phyloP scores from a whole-genome alignment of 2,329 filamentous ascomycete species.

The Bipolaris gigantea region DNA sequence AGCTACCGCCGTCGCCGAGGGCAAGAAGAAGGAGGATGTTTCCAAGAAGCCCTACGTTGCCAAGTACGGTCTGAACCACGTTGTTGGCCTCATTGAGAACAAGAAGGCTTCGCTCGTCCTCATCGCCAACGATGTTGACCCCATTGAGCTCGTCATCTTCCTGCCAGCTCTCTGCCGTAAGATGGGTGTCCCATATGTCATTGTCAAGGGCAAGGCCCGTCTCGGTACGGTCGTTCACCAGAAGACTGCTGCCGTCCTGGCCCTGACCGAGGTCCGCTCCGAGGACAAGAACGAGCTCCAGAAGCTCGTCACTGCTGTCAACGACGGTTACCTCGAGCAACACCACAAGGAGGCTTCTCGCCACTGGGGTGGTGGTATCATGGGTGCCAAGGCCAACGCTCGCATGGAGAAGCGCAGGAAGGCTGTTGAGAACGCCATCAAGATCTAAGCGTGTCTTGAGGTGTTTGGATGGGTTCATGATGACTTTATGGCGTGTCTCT shows the following conservation, averaged over 20 bases:
- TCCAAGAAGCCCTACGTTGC: constrained; percentile 99
- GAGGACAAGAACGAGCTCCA: constrained; percentile 98
- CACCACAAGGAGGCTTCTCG: constrained; percentile 89
- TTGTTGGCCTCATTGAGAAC: constrained; percentile 66
- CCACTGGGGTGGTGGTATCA: constrained; percentile 99
- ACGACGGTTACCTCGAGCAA: constrained; percentile 89
- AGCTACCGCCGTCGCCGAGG: constrained; percentile 95
- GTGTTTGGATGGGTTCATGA: constrained; percentile 31
- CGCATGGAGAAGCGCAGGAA: constrained; percentile 85
- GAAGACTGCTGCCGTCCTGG: constrained; percentile 98
- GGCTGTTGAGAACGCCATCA: constrained; percentile 91
- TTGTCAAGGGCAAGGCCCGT: constrained; percentile 99
- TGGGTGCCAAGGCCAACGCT: constrained; percentile 90
- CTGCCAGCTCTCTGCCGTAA: constrained; percentile 98
- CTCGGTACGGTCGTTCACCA: constrained; percentile 99
- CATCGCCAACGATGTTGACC: constrained; percentile 99
- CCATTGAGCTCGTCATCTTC: constrained; percentile 99
- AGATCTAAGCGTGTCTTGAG: constrained; percentile 71
- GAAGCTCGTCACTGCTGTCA: constrained; percentile 94
- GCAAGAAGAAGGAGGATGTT: constrained; percentile 99
- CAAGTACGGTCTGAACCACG: constrained; percentile 99
- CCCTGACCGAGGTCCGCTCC: constrained; percentile 91
- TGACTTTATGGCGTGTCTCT: constrained; percentile 45
- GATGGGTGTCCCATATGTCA: constrained; percentile 98
- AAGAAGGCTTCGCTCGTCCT: constrained; percentile 99